A percentile compares a stretch with the other conserved stretches of the same genome.
phyloP scores from a whole-genome alignment of 2,329 filamentous ascomycete genomes.

The Tolypocladium guangdongense region DNA sequence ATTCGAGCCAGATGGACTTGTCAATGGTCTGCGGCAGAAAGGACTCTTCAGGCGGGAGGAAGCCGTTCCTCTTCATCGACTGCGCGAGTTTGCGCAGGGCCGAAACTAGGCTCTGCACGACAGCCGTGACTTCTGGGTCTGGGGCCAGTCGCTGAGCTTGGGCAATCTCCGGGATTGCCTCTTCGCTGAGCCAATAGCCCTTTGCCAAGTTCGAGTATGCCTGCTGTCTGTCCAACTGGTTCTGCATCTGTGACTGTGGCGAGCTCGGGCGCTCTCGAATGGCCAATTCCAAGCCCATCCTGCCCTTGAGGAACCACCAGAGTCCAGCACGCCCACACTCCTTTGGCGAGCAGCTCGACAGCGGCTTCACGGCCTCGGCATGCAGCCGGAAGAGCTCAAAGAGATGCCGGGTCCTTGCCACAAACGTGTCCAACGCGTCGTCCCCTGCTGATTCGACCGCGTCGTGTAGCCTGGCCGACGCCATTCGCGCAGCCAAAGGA shows the following conservation, averaged over 20 bases:
- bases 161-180: conserved; percentile 39
- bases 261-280: conserved; percentile 51
- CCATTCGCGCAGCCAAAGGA: conserved; percentile 17
- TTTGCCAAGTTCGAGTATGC: conserved; percentile 81
- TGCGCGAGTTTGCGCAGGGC: conserved; percentile 63
- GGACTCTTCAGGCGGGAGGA: conserved; percentile 59
- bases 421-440: conserved; percentile 60
- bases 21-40: conserved; percentile 70
- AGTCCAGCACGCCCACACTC: conserved; percentile 63
- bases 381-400: conserved; percentile 67
- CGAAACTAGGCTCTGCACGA: conserved; percentile 45
- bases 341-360: conserved; percentile 50
- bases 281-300: conserved; percentile 60
- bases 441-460: conserved; percentile 38
- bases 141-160: conserved; percentile 28
- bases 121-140: conserved; percentile 38
- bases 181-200: conserved; percentile 65
- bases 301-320: conserved; percentile 87
- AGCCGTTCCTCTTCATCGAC: conserved; percentile 76
- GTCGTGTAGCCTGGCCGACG: conserved; percentile 31
- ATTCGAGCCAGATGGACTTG: conserved; percentile 70
- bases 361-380: conserved; percentile 59
- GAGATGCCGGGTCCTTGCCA: conserved; percentile 59
- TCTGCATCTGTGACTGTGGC: conserved; percentile 41
- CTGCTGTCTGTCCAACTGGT: conserved; percentile 53